Evolutionary conservation across 2,329 filamentous ascomycete genomes (phyloP), one percentile per base, ranked within the genome.

Genomic region (Scortechinia acanthostroma): DNA sequence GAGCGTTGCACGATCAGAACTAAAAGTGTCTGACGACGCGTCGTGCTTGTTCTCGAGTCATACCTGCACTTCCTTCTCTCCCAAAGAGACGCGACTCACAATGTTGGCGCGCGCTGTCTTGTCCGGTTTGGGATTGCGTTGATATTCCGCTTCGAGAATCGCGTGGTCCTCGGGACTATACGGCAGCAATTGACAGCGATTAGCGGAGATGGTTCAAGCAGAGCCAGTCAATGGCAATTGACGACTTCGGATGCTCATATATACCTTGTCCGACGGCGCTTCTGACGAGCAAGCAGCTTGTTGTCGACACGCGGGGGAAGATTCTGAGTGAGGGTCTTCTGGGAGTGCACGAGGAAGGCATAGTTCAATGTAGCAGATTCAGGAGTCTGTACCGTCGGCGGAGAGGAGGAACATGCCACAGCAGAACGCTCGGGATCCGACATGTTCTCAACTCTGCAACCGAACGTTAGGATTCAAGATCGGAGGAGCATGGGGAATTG

Each of bases 241-340:
- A 6, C 22, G 10, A 28, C 10, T 5, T 10, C 42, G 22, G 37
- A 25, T 20, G 17, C n/a, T n/a, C n/a, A n/a, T 47, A 58, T 62
- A 46, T 68, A 80, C 78, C 77, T 82, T 23, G 78, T 83, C 47
- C 78, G 70, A 52, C 76, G 69, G 42, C 78, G 69, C 57, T 77
- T 81, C 56, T 82, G 78, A 42, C 78, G 73, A 42, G 71, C 74
- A 44, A 79, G 64, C 48, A 74, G 63, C 52, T 77, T 79, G 55
- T 80, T 77, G 55, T 81, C 76, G 42, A 78, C 68, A 47, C 72
- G 70, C 21, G 76, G 74, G 42, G 74, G 73, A 22, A 77, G 64
- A 35, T 74, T 74, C 52, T 75, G 68, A 15, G 70, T 71, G 44
- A 80, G 58, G 15, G 74, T 77, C 49, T 73, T 69, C 46, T 76